These are phyloP conservation scores for Cornus suecica DNA, from an alignment of 148 eudicot species.

Conservation along the genomic window DNA sequence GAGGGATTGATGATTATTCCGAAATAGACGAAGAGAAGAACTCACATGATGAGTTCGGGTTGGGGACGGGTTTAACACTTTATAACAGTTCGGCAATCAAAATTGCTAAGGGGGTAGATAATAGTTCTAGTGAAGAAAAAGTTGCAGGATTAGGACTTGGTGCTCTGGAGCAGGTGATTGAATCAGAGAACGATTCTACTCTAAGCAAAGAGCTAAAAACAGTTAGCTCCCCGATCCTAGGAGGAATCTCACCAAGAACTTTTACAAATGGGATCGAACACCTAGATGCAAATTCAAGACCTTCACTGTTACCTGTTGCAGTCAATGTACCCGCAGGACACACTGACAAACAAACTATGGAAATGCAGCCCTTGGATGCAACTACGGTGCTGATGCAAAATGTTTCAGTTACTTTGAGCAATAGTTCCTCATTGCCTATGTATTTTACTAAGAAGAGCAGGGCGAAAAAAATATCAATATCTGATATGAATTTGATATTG, in stretches of 20 bases:
- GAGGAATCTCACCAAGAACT: conserved; percentile 6
- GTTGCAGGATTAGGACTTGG: background rate
- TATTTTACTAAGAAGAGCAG: conserved; percentile 35
- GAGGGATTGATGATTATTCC: background rate
- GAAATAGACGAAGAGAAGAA: background rate
- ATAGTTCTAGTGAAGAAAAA: conserved; percentile 9
- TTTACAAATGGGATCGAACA: background rate
- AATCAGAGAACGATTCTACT: background rate
- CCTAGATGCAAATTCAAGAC: conserved; percentile 19
- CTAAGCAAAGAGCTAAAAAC: background rate
- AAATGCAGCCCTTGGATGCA: conserved; percentile 2
- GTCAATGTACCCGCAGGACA: conserved; percentile 3
- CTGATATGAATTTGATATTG: conserved; percentile 53
- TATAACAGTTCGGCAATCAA: conserved; percentile 14
- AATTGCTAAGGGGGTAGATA: conserved; percentile 9
- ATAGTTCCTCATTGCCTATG: conserved; percentile 23
- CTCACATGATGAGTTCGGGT: background rate
- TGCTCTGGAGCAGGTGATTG: background rate
- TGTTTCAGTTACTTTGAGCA: conserved; percentile 9
- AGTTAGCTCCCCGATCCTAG: background rate
- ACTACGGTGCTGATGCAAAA: conserved; percentile 3
- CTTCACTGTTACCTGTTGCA: conserved; percentile 9
- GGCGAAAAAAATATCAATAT: conserved; percentile 32
- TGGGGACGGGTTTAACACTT: conserved; percentile 10
- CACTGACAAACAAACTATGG: background rate